These are phyloP conservation scores for Gelatoporia subvermispora DNA, from an alignment of 768 basidiomycete genomes.

Conservation along the genomic window DNA sequence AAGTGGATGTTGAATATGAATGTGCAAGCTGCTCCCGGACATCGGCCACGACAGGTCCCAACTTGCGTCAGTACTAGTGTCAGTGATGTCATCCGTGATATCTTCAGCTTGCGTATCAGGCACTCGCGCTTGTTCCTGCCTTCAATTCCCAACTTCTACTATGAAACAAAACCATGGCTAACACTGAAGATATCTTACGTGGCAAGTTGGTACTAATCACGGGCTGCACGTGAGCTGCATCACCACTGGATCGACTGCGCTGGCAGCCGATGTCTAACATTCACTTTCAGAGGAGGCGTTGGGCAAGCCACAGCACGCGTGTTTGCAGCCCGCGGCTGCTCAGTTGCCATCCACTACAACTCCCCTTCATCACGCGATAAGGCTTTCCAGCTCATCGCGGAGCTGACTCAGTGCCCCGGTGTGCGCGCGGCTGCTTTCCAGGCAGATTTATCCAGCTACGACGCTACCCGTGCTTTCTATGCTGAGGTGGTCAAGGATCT, in stretches of 20 bases:
- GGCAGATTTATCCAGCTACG: conserved; percentile 44
- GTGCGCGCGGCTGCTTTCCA: conserved; percentile 41
- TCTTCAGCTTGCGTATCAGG: too few species aligned
- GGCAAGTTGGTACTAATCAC: conserved; percentile 34
- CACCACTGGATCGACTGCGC: too few species aligned
- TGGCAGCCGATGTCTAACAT: too few species aligned
- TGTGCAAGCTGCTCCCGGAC: too few species aligned
- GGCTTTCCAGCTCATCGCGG: conserved; percentile 36
- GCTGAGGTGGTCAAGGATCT: conserved; percentile 36
- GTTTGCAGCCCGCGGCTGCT: conserved; percentile 38
- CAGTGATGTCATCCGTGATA: too few species aligned
- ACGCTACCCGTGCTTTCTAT: conserved; percentile 39
- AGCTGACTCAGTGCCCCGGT: conserved; percentile 27
- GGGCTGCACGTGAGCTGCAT: conserved; percentile 30
- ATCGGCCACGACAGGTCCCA: too few species aligned
- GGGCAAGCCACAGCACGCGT: conserved; percentile 44
- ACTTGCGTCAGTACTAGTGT: too few species aligned
- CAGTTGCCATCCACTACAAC: conserved; percentile 48
- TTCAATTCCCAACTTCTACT: too few species aligned
- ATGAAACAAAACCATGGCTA: not conserved
- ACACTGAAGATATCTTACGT: conserved; percentile 11
- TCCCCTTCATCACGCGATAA: conserved; percentile 28
- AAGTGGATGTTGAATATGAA: too few species aligned
- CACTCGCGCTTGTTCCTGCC: too few species aligned
- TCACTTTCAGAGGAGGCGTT: conserved; percentile 42